Evolutionary conservation across 1,139 yeast species (phyloP).

Genomic region (Hyphopichia burtonii): DNA sequence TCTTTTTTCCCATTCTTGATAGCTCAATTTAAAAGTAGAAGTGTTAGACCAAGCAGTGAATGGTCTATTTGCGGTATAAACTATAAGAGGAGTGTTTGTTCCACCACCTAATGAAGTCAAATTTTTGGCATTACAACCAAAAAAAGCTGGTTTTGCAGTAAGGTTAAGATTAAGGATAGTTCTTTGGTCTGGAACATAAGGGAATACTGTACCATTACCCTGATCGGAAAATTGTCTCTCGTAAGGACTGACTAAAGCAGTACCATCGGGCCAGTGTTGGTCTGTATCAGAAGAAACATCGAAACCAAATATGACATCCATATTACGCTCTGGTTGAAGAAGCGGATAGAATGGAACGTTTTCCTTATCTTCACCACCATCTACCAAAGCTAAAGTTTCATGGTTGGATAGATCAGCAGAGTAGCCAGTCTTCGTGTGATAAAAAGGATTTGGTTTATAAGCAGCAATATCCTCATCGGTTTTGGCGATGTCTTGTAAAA

Average conservation of each 20-base stretch:
- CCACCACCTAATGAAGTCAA: slow-evolving; percentile 47
- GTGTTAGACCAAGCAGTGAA: slow-evolving; percentile 67
- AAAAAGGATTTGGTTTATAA: slow-evolving; percentile 55
- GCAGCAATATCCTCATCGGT: slow-evolving; percentile 44
- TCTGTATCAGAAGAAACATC: slow-evolving; percentile 51
- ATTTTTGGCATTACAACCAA: slow-evolving; percentile 78
- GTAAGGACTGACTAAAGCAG: slow-evolving; percentile 47
- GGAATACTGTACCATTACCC: slow-evolving; percentile 70
- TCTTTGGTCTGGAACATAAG: slow-evolving; percentile 76
- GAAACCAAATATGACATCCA: slow-evolving; percentile 45
- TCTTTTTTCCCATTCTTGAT: slow-evolving; percentile 55
- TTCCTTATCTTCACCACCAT: slow-evolving; percentile 48
- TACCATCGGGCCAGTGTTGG: slow-evolving; percentile 43
- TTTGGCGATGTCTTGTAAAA: slow-evolving; percentile 46
- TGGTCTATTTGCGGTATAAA: slow-evolving; percentile 78
- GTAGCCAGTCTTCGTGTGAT: slow-evolving; percentile 39
- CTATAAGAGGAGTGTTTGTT: slow-evolving; percentile 65
- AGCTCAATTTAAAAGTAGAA: slow-evolving; percentile 68
- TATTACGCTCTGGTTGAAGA: slow-evolving; percentile 36
- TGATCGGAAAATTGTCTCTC: slow-evolving; percentile 65
- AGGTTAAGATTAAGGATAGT: slow-evolving; percentile 63
- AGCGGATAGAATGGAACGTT: slow-evolving; percentile 41
- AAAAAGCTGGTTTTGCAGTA: slow-evolving; percentile 71
- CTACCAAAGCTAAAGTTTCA: slow-evolving; percentile 39
- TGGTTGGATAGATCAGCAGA: slow-evolving; percentile 26